A percentile compares a stretch with the other conserved stretches of the same genome.
These are phyloP conservation scores for Boletellus ananiceps DNA, from an alignment of 768 basidiomycete species.

Conservation along the genomic window DNA sequence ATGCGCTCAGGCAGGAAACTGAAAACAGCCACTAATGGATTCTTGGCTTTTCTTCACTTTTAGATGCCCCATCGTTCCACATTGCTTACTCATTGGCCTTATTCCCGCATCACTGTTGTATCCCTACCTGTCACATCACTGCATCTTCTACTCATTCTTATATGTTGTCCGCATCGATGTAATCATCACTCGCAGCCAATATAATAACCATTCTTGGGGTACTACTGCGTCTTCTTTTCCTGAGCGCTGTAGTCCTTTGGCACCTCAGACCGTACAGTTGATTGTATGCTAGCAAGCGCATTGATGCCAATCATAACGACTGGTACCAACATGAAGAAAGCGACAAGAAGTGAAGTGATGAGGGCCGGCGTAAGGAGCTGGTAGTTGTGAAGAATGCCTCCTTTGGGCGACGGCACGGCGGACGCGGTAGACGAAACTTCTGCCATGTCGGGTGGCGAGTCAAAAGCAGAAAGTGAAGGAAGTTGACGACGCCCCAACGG, in stretches of 20 bases:
- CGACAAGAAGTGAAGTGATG: conserved; percentile 59
- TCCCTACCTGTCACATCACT: conserved; percentile 24
- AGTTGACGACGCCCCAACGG: conserved; percentile 41
- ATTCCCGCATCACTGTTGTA: conserved; percentile 25
- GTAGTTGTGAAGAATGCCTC: conserved; percentile 67
- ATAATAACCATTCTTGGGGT: conserved; percentile 16
- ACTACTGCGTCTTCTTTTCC: conserved; percentile 75
- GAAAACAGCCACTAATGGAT: conserved; percentile 11
- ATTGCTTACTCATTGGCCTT: conserved; percentile 7
- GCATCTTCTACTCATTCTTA: conserved; percentile 25
- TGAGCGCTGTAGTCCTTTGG: conserved; percentile 63
- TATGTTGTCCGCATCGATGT: conserved; percentile 12
- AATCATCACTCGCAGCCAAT: conserved; percentile 15
- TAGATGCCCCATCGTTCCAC: conserved; percentile 12
- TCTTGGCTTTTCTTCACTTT: conserved; percentile 2
- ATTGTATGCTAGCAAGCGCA: conserved; percentile 71
- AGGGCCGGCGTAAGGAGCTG: conserved; percentile 75
- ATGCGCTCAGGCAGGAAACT: conserved; percentile 32
- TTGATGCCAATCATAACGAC: conserved; percentile 58
- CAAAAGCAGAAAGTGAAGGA: conserved; percentile 26
- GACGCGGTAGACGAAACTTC: conserved; percentile 30
- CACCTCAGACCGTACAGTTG: conserved; percentile 55
- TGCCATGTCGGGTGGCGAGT: conserved; percentile 20
- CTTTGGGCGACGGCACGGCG: conserved; percentile 30
- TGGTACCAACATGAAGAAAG: conserved; percentile 65